Conservation (phyloP, 306 rosid species). For the Pyrus communis region DNA sequence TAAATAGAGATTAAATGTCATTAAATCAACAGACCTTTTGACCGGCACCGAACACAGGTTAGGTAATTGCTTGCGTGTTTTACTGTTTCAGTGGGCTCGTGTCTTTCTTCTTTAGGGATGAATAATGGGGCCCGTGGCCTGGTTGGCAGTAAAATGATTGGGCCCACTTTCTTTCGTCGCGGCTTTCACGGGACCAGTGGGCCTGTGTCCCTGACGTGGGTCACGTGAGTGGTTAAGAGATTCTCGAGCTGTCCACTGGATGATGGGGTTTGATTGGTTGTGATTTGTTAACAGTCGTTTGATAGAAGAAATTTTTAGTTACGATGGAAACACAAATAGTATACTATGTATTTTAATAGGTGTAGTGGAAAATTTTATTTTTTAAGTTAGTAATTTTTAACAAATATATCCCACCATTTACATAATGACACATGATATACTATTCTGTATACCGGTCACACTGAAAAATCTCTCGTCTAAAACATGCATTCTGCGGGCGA, state of each 20-base stretch:
- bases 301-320: background rate
- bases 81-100: background rate
- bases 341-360: accelerated
- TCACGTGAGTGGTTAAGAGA: background rate
- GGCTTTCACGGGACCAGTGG: background rate
- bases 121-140: background rate
- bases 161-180: background rate
- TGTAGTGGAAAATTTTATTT: too few species aligned
- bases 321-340: accelerated
- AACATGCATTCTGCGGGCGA: too few species aligned
- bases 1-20: too few species aligned
- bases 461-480: too few species aligned
- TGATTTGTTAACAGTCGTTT: background rate
- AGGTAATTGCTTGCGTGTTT: background rate
- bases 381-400: too few species aligned
- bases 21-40: too few species aligned
- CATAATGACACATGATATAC: accelerated
- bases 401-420: accelerated
- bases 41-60: too few species aligned
- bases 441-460: accelerated
- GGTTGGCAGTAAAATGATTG: background rate
- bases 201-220: too few species aligned
- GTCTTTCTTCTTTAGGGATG: too few species aligned
- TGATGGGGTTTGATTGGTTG: background rate
- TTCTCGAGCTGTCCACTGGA: background rate